phyloP scores from a whole-genome alignment of 805 yeast genomes.

The Phaffomyces antillensis region DNA sequence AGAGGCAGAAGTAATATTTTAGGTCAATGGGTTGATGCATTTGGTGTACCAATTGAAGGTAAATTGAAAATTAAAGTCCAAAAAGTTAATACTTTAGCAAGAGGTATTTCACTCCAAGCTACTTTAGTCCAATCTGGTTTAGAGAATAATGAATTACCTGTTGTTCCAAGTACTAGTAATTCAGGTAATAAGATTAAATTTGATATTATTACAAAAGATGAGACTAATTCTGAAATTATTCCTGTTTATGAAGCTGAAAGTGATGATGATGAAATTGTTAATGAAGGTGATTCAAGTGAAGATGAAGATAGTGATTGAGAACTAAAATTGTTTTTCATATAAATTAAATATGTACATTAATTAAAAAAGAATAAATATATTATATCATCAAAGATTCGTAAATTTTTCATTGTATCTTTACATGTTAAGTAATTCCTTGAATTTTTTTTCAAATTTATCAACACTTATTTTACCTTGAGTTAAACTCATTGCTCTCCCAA shows the following conservation, averaged over 20 bases:
- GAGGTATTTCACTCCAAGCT: slow-evolving; percentile 84
- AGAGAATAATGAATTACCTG: slow-evolving; percentile 49
- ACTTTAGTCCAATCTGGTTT: slow-evolving; percentile 42
- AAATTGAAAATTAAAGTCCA: slow-evolving; percentile 72
- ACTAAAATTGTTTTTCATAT: background rate
- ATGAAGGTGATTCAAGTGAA: slow-evolving; percentile 22
- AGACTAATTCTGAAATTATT: slow-evolving; percentile 13
- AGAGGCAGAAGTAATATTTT: slow-evolving; percentile 25
- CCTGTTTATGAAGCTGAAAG: slow-evolving; percentile 12
- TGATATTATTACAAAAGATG: slow-evolving; percentile 26
- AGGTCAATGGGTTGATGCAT: slow-evolving; percentile 84
- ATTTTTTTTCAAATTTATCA: slow-evolving; percentile 26
- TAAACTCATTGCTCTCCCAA: slow-evolving; percentile 80
- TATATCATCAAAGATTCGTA: background rate
- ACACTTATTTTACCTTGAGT: slow-evolving; percentile 55
- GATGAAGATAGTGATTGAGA: slow-evolving; percentile 21
- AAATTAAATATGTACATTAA: background rate
- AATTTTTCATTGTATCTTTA: slow-evolving; percentile 2
- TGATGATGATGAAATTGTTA: slow-evolving; percentile 19
- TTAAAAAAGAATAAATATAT: background rate
- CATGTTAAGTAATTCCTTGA: slow-evolving; percentile 22
- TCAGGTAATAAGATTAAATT: slow-evolving; percentile 39
- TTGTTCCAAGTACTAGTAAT: slow-evolving; percentile 25
- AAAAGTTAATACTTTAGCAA: slow-evolving; percentile 67
- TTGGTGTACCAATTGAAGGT: slow-evolving; percentile 73